These are phyloP conservation scores for Diaporthe citri DNA, from an alignment of 2,329 filamentous ascomycete species.

Conservation along the genomic window DNA sequence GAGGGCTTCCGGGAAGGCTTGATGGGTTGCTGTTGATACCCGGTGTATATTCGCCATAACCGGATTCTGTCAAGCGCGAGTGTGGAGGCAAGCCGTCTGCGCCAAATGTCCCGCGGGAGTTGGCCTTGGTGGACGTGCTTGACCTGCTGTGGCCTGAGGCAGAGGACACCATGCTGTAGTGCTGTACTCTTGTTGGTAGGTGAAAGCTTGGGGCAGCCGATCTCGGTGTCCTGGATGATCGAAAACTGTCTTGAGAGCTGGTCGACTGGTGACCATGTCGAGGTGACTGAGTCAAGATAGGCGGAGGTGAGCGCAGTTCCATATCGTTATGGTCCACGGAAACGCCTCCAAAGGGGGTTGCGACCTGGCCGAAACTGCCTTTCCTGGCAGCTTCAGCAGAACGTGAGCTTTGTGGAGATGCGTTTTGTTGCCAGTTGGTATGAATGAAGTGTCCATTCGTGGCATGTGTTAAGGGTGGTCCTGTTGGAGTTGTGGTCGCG, in stretches of 20 bases:
- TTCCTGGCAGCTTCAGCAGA: slow-evolving; percentile 4
- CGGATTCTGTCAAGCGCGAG: slow-evolving; percentile 8
- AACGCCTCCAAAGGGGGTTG: slow-evolving; percentile 1
- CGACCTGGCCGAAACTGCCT: slow-evolving; percentile 17
- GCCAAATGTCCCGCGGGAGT: slow-evolving; percentile 16
- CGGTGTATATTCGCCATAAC: background rate
- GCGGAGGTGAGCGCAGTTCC: background rate
- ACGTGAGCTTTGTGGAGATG: slow-evolving; percentile 29
- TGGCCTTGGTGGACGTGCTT: background rate
- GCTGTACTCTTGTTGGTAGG: slow-evolving; percentile 30
- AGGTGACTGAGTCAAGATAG: background rate
- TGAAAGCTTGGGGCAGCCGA: slow-evolving; percentile 35
- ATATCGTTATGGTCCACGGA: background rate
- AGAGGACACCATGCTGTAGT: slow-evolving; percentile 27
- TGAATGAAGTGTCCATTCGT: background rate
- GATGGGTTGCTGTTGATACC: background rate
- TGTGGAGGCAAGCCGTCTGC: slow-evolving; percentile 24
- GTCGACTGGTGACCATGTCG: slow-evolving; percentile 3
- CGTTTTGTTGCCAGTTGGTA: background rate
- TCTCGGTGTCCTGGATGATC: slow-evolving; percentile 12
- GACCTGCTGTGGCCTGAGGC: slow-evolving; percentile 23
- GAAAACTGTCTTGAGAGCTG: slow-evolving; percentile 2
- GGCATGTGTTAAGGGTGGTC: background rate
- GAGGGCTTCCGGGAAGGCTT: slow-evolving; percentile 11
- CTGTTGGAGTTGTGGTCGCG: background rate